A percentile compares a stretch with the other conserved stretches of the same genome.
phyloP scores from a whole-genome alignment of 306 rosid species.

The Oxytropis ochrocephala region DNA sequence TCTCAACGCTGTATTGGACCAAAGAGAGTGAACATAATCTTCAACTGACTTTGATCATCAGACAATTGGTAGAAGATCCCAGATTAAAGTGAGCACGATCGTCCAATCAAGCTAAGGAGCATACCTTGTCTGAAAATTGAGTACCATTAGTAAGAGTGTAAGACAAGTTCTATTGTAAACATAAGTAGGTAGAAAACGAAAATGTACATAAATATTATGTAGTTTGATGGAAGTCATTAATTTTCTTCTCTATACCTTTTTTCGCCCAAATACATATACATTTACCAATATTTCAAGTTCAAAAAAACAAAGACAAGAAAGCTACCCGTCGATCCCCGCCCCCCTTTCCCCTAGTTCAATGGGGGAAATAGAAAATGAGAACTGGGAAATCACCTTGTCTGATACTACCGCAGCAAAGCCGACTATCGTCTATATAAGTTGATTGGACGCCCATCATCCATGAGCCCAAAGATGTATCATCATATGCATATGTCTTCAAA shows the following conservation, averaged over 20 bases:
- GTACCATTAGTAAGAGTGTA: conserved; percentile 15
- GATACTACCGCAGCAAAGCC: conserved; percentile 83
- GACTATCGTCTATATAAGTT: conserved; percentile 86
- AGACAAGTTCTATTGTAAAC: conserved; percentile 14
- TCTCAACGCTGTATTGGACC: conserved; percentile 13
- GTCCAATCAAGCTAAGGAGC: conserved; percentile 61
- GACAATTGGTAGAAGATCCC: background rate
- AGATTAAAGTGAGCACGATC: background rate
- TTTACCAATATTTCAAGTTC: background rate
- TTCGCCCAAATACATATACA: background rate
- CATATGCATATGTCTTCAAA: conserved; percentile 81
- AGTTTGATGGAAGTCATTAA: background rate
- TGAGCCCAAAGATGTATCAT: conserved; percentile 85
- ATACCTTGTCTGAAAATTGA: conserved; percentile 71
- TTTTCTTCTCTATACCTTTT: background rate
- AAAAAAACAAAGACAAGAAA: background rate
- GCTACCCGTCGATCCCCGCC: background rate
- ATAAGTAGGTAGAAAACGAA: background rate
- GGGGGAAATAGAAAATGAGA: background rate
- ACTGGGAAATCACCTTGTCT: conserved; percentile 60
- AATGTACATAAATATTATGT: background rate
- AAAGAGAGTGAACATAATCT: conserved; percentile 21
- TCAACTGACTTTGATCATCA: conserved; percentile 8
- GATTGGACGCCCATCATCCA: conserved; percentile 99
- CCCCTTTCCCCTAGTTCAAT: background rate